Percentiles rank a stretch among this genome's conserved stretches.
Conservation (phyloP, 129 eudicot species). For the Flaveria brownii region DNA sequence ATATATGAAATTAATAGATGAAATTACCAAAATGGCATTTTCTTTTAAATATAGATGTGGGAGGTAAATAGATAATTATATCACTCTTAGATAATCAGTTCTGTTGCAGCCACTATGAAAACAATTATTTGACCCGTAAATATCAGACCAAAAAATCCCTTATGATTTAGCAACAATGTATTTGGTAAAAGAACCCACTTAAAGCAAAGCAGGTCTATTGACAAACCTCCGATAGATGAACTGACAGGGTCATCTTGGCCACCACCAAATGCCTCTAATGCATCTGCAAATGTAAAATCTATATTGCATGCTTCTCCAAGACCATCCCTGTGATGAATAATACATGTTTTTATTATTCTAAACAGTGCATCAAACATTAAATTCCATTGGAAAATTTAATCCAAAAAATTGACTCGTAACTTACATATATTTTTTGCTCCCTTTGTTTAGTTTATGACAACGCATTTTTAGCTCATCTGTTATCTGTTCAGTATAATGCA, state of each 20-base stretch:
- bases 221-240: constrained; percentile 84
- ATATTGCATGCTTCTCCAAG: constrained; percentile 74
- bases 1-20: not conserved
- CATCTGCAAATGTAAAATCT: constrained; percentile 72
- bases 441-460: constrained; percentile 80
- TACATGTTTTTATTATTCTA: not conserved
- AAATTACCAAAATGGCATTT: not conserved
- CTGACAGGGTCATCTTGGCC: constrained; percentile 83
- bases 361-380: constrained; percentile 30
- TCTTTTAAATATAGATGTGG: not conserved
- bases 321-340: constrained; percentile 54
- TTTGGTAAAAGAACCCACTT: not conserved
- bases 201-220: not conserved
- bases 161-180: constrained; percentile 3
- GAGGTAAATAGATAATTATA: not conserved
- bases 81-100: not conserved
- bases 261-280: constrained; percentile 89
- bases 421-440: constrained; percentile 83
- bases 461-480: constrained; percentile 84
- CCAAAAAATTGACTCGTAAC: constrained; percentile 30
- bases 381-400: not conserved
- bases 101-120: not conserved
- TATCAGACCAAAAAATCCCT: no score
- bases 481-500: constrained; percentile 66
- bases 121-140: not conserved